Conservation (phyloP, 306 rosid species). For the Ammopiptanthus mongolicus region DNA sequence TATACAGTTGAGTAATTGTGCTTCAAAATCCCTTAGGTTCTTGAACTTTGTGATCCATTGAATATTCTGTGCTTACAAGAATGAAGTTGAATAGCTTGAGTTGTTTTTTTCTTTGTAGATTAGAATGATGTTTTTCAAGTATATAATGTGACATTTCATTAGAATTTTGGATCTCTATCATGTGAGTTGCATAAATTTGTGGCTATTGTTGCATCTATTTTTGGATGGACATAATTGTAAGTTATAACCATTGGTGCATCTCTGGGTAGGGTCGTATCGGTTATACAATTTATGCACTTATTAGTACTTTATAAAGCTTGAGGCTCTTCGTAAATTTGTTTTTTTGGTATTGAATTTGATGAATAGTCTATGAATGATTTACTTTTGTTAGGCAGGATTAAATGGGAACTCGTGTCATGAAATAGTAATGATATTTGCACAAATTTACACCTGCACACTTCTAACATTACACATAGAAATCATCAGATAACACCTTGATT, state of each 20-base stretch:
- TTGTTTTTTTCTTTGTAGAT: background rate
- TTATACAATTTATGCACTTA: background rate
- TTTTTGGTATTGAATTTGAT: background rate
- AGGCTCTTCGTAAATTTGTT: background rate
- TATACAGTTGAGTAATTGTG: constrained; percentile 26
- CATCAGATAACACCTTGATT: background rate
- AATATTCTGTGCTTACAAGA: constrained; percentile 21
- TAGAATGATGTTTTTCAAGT: background rate
- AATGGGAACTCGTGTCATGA: background rate
- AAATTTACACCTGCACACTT: background rate
- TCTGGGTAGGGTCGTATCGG: background rate
- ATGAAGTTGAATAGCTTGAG: constrained; percentile 22
- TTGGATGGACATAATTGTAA: background rate
- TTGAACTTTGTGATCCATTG: constrained; percentile 20
- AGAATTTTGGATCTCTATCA: background rate
- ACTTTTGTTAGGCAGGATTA: background rate
- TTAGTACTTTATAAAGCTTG: background rate
- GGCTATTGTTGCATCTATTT: background rate
- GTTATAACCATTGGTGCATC: background rate
- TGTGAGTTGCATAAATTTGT: constrained; percentile 3
- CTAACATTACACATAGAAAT: background rate
- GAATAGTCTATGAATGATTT: background rate
- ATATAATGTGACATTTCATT: constrained; percentile 11
- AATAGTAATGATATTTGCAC: background rate
- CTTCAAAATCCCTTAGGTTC: constrained; percentile 10